A percentile compares a stretch with the other conserved stretches of the same genome.
Conservation (phyloP, 2,329 filamentous ascomycete genomes). For the Fusarium sp. region DNA sequence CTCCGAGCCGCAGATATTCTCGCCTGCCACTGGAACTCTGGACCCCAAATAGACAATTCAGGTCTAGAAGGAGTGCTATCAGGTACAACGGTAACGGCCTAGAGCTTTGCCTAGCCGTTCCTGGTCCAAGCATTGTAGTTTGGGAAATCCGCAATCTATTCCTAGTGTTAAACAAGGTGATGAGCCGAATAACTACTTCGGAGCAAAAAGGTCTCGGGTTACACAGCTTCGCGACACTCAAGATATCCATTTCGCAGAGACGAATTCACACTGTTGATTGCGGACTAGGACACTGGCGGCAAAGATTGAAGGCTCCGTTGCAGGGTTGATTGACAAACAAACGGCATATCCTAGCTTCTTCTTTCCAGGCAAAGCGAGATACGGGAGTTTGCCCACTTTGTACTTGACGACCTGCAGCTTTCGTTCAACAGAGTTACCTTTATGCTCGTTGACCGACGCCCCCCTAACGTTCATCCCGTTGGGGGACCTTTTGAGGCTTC, state of each 20-base stretch:
- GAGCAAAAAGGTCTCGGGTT: conserved; percentile 33
- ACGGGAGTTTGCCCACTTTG: conserved; percentile 22
- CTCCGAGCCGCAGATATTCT: conserved; percentile 7
- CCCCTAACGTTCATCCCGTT: conserved; percentile 25
- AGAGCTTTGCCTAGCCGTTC: conserved; percentile 11
- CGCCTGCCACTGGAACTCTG: background rate
- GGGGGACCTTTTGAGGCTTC: conserved; percentile 32
- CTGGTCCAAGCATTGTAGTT: conserved; percentile 24
- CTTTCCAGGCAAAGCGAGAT: conserved; percentile 21
- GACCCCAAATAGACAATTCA: conserved; percentile 3
- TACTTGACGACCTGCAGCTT: conserved; percentile 33
- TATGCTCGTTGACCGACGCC: conserved; percentile 40
- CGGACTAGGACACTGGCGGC: conserved; percentile 21
- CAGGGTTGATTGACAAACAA: conserved; percentile 36
- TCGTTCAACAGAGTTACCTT: conserved; percentile 35
- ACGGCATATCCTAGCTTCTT: conserved; percentile 26
- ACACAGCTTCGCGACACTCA: conserved; percentile 34
- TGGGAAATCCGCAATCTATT: conserved; percentile 27
- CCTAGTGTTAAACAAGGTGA: conserved; percentile 32
- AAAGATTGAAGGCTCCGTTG: conserved; percentile 22
- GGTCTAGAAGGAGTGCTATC: background rate
- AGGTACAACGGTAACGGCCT: conserved; percentile 15
- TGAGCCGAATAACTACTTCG: conserved; percentile 30
- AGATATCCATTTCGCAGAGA: conserved; percentile 27
- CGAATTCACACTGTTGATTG: conserved; percentile 27